These are phyloP conservation scores for Incumbomyces lentus DNA, from an alignment of 2,329 filamentous ascomycete species.

Conservation along the genomic window DNA sequence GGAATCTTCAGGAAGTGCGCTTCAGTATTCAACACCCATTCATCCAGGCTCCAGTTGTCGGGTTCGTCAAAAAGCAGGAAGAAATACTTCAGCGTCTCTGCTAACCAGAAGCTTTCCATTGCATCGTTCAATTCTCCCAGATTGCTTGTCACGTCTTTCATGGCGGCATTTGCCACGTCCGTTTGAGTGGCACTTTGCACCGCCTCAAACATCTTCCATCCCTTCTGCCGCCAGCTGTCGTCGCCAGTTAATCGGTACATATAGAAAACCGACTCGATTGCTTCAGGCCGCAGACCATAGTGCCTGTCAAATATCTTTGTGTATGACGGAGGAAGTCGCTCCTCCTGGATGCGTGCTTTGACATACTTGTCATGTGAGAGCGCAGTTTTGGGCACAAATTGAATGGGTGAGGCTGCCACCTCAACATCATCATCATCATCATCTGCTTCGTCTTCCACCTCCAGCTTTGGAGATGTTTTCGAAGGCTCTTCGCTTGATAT, in stretches of 20 bases:
- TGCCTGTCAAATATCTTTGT: slow-evolving; percentile 28
- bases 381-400: slow-evolving; percentile 18
- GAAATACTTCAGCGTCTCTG: slow-evolving; percentile 40
- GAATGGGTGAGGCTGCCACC: background rate
- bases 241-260: slow-evolving; percentile 66
- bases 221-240: slow-evolving; percentile 53
- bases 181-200: slow-evolving; percentile 53
- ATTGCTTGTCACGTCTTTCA: slow-evolving; percentile 53
- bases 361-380: slow-evolving; percentile 32
- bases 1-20: slow-evolving; percentile 32
- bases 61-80: slow-evolving; percentile 38
- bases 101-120: slow-evolving; percentile 68
- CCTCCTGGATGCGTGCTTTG: slow-evolving; percentile 29
- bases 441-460: slow-evolving; percentile 1
- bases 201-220: slow-evolving; percentile 63
- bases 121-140: slow-evolving; percentile 41
- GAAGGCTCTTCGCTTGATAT: background rate
- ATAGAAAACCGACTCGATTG: slow-evolving; percentile 70
- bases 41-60: slow-evolving; percentile 33
- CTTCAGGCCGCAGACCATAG: slow-evolving; percentile 51
- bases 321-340: slow-evolving; percentile 35
- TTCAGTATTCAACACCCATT: slow-evolving; percentile 37
- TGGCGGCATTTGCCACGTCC: slow-evolving; percentile 52
- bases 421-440: slow-evolving; percentile 3
- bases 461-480: background rate